A percentile compares a stretch with the other conserved stretches of the same genome.
phyloP scores from a whole-genome alignment of 176 grass and related monocot species.

The Ensete ventricosum region DNA sequence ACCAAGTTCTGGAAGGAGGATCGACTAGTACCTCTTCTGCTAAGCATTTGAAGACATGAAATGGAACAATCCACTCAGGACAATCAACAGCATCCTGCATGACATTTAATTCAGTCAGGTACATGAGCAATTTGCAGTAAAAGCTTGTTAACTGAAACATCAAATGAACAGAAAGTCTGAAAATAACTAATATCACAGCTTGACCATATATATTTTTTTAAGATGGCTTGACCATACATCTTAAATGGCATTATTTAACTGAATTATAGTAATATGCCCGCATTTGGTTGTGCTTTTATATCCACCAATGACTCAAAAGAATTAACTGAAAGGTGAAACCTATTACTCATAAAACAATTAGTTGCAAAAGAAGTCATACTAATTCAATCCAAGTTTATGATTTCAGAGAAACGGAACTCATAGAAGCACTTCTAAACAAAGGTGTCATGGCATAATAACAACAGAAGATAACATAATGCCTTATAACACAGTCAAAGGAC shows the following conservation, averaged over 20 bases:
- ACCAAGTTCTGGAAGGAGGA: neutral
- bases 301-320: too few species aligned
- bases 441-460: too few species aligned
- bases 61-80: constrained; percentile 94
- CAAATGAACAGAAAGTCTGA: neutral
- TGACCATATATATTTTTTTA: too few species aligned
- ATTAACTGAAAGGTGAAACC: too few species aligned
- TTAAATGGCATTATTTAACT: neutral
- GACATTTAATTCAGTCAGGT: neutral
- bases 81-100: constrained; percentile 92
- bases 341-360: too few species aligned
- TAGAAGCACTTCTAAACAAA: too few species aligned
- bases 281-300: too few species aligned
- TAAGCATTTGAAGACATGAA: constrained; percentile 81
- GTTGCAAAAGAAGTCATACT: too few species aligned
- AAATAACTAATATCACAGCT: neutral
- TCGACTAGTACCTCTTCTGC: constrained; percentile 64
- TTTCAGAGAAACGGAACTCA: too few species aligned
- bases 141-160: neutral
- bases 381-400: too few species aligned
- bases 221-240: neutral
- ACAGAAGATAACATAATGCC: too few species aligned
- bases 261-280: neutral
- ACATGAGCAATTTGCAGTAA: neutral
- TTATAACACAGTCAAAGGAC: neutral